These are phyloP conservation scores for Podaxis sp. DNA, from an alignment of 768 basidiomycete species.

Conservation along the genomic window DNA sequence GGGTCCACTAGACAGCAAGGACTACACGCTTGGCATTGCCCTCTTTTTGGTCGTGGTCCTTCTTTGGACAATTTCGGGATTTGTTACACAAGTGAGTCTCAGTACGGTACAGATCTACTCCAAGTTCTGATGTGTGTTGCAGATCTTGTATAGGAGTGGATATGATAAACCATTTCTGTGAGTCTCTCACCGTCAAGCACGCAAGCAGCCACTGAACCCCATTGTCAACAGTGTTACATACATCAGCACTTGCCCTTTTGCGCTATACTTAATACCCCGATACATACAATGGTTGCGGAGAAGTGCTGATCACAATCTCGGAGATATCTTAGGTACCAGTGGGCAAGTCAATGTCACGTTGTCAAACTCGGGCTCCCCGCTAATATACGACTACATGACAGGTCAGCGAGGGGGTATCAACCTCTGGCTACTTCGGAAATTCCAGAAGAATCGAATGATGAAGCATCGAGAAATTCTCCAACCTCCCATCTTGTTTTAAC, in stretches of 20 bases:
- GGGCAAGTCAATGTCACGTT: background rate
- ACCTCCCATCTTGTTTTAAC: background rate
- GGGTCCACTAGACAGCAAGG: conserved; percentile 19
- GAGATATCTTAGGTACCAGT: background rate
- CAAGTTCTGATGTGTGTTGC: background rate
- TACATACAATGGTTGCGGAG: conserved; percentile 23
- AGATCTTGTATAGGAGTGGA: conserved; percentile 57
- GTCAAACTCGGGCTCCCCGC: background rate
- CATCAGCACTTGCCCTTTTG: conserved; percentile 84
- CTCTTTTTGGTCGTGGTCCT: conserved; percentile 74
- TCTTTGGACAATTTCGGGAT: conserved; percentile 87
- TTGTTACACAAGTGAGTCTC: conserved; percentile 70
- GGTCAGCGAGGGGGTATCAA: conserved; percentile 20
- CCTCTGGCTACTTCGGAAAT: conserved; percentile 19
- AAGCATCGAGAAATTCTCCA: background rate
- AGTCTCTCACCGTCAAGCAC: conserved; percentile 16
- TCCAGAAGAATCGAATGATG: background rate
- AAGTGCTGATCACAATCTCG: background rate
- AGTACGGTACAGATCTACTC: conserved; percentile 29
- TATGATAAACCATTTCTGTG: conserved; percentile 90
- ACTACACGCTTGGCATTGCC: conserved; percentile 57
- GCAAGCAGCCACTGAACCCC: background rate
- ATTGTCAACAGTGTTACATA: conserved; percentile 49
- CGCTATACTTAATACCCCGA: conserved; percentile 31
- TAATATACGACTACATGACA: conserved; percentile 3